Evolutionary conservation across 805 yeast species (phyloP).

Genomic region (Kodamaea nitidulidarum): DNA sequence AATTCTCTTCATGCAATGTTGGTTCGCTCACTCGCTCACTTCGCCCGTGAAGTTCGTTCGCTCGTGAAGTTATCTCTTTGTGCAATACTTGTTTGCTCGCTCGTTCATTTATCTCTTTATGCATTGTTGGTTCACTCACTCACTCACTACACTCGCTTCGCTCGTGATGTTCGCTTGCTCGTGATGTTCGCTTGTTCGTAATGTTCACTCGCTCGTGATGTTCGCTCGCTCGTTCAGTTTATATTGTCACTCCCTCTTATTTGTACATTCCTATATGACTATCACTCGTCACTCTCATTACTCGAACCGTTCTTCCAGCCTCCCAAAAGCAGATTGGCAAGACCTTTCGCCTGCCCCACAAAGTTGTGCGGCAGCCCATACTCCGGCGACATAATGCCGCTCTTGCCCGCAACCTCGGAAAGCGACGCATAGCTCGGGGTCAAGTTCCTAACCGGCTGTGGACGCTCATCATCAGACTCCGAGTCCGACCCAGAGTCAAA

Average conservation of each 20-base stretch:
- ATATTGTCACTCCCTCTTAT: background rate
- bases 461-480: slow-evolving; percentile 16
- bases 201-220: too few species aligned
- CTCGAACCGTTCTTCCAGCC: slow-evolving; percentile 18
- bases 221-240: background rate
- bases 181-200: too few species aligned
- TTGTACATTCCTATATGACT: background rate
- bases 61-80: too few species aligned
- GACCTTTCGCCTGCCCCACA: slow-evolving; percentile 36
- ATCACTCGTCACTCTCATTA: slow-evolving; percentile 4
- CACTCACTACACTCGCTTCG: too few species aligned
- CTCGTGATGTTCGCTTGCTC: too few species aligned
- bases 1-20: too few species aligned
- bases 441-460: slow-evolving; percentile 2
- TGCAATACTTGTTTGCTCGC: too few species aligned
- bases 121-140: too few species aligned
- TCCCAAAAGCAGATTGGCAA: slow-evolving; percentile 32
- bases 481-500: slow-evolving; percentile 33
- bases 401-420: slow-evolving; percentile 49
- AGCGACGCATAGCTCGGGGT: slow-evolving; percentile 41
- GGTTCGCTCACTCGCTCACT: too few species aligned
- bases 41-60: too few species aligned
- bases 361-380: slow-evolving; percentile 20
- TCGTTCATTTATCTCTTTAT: too few species aligned
- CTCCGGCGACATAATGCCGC: slow-evolving; percentile 31